Evolutionary conservation across 495 filamentous ascomycete species (phyloP).

Genomic region (Neurospora africana): DNA sequence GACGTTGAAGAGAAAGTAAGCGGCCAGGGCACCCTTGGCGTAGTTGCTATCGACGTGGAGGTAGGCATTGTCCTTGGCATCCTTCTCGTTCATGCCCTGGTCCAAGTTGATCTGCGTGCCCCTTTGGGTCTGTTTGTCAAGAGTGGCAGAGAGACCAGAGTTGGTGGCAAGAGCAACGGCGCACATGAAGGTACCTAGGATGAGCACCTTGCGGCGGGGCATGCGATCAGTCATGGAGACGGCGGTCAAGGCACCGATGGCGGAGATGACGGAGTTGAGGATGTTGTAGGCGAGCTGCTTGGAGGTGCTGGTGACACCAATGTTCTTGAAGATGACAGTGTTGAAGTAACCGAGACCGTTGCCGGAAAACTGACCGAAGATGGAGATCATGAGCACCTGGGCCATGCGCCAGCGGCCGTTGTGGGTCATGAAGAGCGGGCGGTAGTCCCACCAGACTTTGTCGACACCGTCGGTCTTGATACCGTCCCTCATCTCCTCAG

Average conservation of each 20-base stretch:
- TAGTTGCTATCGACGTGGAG: slow-evolving; percentile 23
- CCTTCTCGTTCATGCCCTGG: not conserved
- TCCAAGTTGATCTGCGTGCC: not conserved
- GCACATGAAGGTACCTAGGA: slow-evolving; percentile 35
- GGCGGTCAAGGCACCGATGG: slow-evolving; percentile 34
- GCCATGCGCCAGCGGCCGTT: slow-evolving; percentile 37
- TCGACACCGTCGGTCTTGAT: slow-evolving; percentile 46
- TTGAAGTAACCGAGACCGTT: slow-evolving; percentile 37
- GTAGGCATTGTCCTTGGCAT: slow-evolving; percentile 3
- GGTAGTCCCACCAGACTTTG: slow-evolving; percentile 38
- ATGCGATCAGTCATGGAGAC: slow-evolving; percentile 32
- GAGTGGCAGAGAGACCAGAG: slow-evolving; percentile 32
- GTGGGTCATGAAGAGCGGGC: slow-evolving; percentile 33
- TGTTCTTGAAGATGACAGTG: slow-evolving; percentile 23
- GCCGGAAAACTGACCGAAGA: slow-evolving; percentile 44
- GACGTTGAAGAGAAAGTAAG: slow-evolving; percentile 49
- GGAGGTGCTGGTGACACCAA: slow-evolving; percentile 22
- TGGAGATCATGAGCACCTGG: slow-evolving; percentile 40
- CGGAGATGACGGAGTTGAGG: slow-evolving; percentile 34
- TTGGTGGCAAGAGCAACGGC: slow-evolving; percentile 40
- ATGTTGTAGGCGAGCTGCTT: slow-evolving; percentile 36
- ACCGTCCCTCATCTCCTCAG: slow-evolving; percentile 50
- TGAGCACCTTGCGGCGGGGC: slow-evolving; percentile 35
- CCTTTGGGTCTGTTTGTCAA: slow-evolving; percentile 28
- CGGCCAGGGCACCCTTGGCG: slow-evolving; percentile 33